These are phyloP conservation scores for Podaxis sp. DNA, from an alignment of 768 basidiomycete genomes.

Conservation along the genomic window DNA sequence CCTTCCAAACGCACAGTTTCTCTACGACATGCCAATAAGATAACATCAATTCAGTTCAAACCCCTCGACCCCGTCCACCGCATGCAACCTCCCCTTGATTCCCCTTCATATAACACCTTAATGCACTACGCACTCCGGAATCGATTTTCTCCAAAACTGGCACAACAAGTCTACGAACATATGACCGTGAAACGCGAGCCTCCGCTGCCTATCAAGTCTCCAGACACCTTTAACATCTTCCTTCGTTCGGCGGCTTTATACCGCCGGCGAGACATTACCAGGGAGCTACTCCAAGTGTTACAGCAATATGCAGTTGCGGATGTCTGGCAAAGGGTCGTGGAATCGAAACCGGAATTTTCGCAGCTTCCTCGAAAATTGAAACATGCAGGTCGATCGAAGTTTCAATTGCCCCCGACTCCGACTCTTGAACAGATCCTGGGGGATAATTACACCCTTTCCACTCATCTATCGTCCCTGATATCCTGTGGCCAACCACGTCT, in stretches of 20 bases:
- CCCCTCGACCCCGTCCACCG: not conserved
- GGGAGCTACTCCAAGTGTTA: conserved; percentile 36
- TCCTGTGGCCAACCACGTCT: conserved; percentile 45
- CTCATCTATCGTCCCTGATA: conserved; percentile 52
- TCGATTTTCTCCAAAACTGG: conserved; percentile 49
- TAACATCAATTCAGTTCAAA: conserved; percentile 7
- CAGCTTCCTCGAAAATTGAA: conserved; percentile 12
- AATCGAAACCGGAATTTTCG: conserved; percentile 2
- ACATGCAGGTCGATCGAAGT: not conserved
- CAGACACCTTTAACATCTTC: conserved; percentile 44
- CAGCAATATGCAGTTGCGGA: not conserved
- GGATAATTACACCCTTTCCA: conserved; percentile 49
- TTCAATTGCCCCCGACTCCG: not conserved
- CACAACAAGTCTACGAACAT: conserved; percentile 49
- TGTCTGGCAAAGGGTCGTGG: not conserved
- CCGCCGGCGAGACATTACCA: conserved; percentile 41
- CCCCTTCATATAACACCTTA: conserved; percentile 53
- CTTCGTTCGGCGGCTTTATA: conserved; percentile 55
- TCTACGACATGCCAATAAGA: not conserved
- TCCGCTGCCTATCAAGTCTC: conserved; percentile 24
- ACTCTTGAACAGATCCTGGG: conserved; percentile 20
- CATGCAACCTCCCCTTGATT: conserved; percentile 21
- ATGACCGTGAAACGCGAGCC: conserved; percentile 47
- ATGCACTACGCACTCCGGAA: conserved; percentile 67
- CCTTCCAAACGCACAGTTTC: not conserved